Evolutionary conservation across 805 yeast species (phyloP), one percentile per base, ranked within the genome.

Genomic region (Myxozyma monticola): DNA sequence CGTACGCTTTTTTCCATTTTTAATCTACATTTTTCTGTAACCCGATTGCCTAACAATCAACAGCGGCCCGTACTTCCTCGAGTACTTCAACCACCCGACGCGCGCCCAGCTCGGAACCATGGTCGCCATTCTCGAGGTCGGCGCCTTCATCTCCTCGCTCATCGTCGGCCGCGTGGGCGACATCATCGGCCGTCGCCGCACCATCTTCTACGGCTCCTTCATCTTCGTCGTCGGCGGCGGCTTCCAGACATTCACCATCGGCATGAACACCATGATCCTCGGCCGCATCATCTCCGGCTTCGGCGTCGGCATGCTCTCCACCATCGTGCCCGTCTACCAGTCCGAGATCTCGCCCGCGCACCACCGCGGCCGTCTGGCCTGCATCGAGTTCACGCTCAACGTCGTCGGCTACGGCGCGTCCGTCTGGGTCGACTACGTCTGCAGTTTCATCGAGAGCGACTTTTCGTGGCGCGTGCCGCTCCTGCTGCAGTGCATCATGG

Each of bases 331-430:
- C 0, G 82, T 87, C 42, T 88, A 87, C 68, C 96, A 88, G 65
- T 81, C 90, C 42, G 96, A 88, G 64, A 86, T 89, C 42, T 80
- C 90, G 5, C 96, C 96, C 1, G 84, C 89, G 21, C 86, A 86
- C 62, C 86, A 85, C 59, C 76, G 96, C 63, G 96, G 96, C 1
- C 78, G 80, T 62, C 72, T 88, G 46, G 95, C 91, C 2, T 86
- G 95, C 64, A 84, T 88, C 31, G 95, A 88, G 65, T 89, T 88
- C 68, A 83, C 95, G 0, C 95, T 95, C 9, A 88, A 88, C 68
- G 81, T 88, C 37, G 64, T 82, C 4, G 96, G 96, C 4, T 89
- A 88, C 66, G 77, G 87, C 1, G 71, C 84, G 18, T 83, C 93
- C 42, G 91, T 88, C 21, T 88, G 96, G 96, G 81, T 86, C 2